These are phyloP conservation scores for Umbelopsis sp. DNA, from an alignment of 192 early-diverging fungal genomes.

Conservation along the genomic window DNA sequence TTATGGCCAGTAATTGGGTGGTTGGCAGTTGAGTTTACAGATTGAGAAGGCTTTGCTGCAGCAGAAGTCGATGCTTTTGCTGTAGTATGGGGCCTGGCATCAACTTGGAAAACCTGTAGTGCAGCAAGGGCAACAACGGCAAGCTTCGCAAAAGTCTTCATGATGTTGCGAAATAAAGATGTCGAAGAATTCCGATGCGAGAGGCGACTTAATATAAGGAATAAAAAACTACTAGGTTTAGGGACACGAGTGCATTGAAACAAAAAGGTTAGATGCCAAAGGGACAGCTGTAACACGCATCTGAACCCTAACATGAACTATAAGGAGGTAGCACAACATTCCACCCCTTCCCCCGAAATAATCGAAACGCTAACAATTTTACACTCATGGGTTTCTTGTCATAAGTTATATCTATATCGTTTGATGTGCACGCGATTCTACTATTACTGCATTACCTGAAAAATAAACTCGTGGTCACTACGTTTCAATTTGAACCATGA, in stretches of 20 bases:
- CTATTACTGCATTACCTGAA: neutral
- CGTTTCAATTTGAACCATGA: constrained; percentile 10
- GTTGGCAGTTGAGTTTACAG: neutral
- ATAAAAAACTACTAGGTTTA: neutral
- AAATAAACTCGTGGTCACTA: neutral
- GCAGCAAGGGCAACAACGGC: neutral
- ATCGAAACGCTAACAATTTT: neutral
- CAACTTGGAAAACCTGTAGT: neutral
- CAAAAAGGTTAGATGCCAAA: constrained; percentile 20
- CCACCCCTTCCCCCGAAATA: neutral
- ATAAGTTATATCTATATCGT: neutral
- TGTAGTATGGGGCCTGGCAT: neutral
- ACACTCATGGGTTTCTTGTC: neutral
- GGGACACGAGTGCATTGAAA: constrained; percentile 12
- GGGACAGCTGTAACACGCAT: constrained; percentile 4
- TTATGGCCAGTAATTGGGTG: neutral
- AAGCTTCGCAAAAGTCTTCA: neutral
- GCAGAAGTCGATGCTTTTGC: too few relatives aligned
- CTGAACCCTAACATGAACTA: neutral
- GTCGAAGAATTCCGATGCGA: neutral
- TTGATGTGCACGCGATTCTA: neutral
- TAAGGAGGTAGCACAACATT: constrained; percentile 4
- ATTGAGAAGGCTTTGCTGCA: neutral
- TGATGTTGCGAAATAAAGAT: neutral
- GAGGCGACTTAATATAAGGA: constrained; percentile 9